A percentile compares a stretch with the other conserved stretches of the same genome.
Conservation (phyloP, 1,139 yeast species). For the Protomyces lactucae-debilis region DNA sequence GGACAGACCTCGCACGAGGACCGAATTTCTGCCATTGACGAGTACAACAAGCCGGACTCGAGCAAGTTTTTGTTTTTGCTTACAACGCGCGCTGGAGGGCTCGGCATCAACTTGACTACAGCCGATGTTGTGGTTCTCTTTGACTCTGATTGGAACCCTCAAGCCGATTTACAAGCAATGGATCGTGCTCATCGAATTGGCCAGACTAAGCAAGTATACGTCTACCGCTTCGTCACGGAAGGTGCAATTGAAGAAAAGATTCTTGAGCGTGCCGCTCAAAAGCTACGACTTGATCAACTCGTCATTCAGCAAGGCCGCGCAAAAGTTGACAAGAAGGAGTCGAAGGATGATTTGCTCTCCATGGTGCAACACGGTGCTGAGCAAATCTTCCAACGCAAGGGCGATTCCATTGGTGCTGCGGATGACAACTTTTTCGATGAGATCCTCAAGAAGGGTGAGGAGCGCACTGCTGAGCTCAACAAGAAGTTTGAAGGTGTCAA, state of each 20-base stretch:
- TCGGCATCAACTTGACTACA: constrained; percentile 87
- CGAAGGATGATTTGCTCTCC: constrained; percentile 78
- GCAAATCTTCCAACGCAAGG: constrained; percentile 56
- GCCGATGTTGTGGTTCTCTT: constrained; percentile 87
- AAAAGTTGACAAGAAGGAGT: constrained; percentile 50
- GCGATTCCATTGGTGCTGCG: constrained; percentile 44
- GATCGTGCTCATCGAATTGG: constrained; percentile 98
- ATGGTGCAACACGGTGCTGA: constrained; percentile 98
- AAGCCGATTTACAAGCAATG: constrained; percentile 98
- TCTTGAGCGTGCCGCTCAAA: constrained; percentile 91
- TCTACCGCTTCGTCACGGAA: constrained; percentile 86
- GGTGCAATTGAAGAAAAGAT: constrained; percentile 96
- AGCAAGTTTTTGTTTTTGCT: constrained; percentile 77
- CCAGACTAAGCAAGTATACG: constrained; percentile 91
- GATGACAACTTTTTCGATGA: constrained; percentile 64
- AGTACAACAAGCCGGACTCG: constrained; percentile 75
- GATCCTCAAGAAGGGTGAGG: constrained; percentile 70
- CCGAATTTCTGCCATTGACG: constrained; percentile 86
- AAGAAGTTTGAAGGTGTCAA: constrained; percentile 80
- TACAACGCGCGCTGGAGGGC: constrained; percentile 98
- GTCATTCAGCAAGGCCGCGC: constrained; percentile 90
- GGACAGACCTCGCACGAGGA: constrained; percentile 95
- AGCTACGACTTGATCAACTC: constrained; percentile 82
- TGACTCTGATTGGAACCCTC: constrained; percentile 99
- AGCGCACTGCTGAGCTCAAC: constrained; percentile 69